Evolutionary conservation across 2,329 filamentous ascomycete species (phyloP), one percentile per base, ranked within the genome.

Genomic region (Paraphoma chrysanthemicola): DNA sequence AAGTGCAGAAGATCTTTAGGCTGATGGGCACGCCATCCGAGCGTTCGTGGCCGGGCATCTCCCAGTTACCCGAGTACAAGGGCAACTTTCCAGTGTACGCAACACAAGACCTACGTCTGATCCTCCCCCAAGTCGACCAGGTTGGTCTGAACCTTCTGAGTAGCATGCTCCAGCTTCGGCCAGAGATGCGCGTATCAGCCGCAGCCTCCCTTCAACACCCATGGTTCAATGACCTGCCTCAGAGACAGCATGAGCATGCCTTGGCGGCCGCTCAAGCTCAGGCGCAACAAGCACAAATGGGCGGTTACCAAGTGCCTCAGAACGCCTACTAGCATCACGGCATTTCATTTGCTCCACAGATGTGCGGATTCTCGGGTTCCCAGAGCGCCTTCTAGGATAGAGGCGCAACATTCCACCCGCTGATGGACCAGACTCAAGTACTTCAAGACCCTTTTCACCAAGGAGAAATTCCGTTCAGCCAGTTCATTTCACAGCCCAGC

Each of bases 11-110:
- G 76, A 99, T 99, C 77, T 99, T 99, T 85, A 88, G 95, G 57
- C 89, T 99, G 59, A 99, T 99, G 95, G 95, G 95, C 59, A 99
- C 95, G 0, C 95, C 95, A 0, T 96, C 92, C 0, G 95, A 99
- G 78, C 88, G 93, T 44, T 93, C 91, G 4, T 99, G 95, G 95
- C 94, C 94, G 0, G 93, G 93, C 42, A 96, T 99, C 73, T 92
- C 90, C 17, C 90, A 94, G 72, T 93, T 96, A 69, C 93, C 94
- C n/a, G 95, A 99, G 78, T 99, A 98, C 84, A 97, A 98, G 83
- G 86, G 89, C 46, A 97, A 90, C 58, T 97, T 97, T 80, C 93
- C 95, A 64, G 91, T 96, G 74, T 98, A 95, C 76, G 91, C 92
- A 12, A 97, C 95, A 1, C 93, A 97, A 74, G 93, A 97, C 68